Percentiles rank a stretch among this genome's conserved stretches.
phyloP scores from a whole-genome alignment of 169 alveolate species.

The Perkinsus olseni region DNA sequence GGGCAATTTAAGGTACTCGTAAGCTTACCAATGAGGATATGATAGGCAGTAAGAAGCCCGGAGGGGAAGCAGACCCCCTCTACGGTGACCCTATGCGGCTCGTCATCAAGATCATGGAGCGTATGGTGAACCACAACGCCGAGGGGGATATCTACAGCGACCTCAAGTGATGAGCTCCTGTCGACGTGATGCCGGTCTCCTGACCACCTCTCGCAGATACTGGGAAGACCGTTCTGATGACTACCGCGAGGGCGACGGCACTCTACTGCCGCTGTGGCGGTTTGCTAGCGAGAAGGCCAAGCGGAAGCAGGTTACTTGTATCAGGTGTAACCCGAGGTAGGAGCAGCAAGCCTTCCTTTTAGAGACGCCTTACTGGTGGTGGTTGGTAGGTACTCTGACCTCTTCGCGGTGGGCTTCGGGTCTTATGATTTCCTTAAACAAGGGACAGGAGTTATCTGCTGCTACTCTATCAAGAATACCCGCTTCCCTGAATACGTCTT shows the following conservation, averaged over 20 bases:
- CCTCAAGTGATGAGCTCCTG: slow-evolving; percentile 29
- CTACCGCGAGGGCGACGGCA: slow-evolving; percentile 51
- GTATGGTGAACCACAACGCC: slow-evolving; percentile 76
- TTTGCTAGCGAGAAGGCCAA: slow-evolving; percentile 66
- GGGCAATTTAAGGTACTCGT: not conserved
- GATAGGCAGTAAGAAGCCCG: not conserved
- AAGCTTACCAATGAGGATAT: not conserved
- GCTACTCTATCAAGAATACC: slow-evolving; percentile 80
- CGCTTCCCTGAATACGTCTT: slow-evolving; percentile 80
- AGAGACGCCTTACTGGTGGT: not conserved
- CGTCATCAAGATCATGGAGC: slow-evolving; percentile 67
- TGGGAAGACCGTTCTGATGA: slow-evolving; percentile 53
- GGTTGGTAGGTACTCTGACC: slow-evolving; percentile 58
- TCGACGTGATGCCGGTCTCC: too few species aligned
- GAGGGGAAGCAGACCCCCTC: not conserved
- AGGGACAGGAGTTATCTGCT: slow-evolving; percentile 78
- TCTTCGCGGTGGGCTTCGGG: slow-evolving; percentile 88
- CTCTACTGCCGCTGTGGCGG: slow-evolving; percentile 71
- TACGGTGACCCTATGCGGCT: not conserved
- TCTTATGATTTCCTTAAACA: slow-evolving; percentile 70
- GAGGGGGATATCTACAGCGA: slow-evolving; percentile 63
- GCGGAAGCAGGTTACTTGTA: slow-evolving; percentile 68
- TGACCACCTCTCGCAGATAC: too few species aligned
- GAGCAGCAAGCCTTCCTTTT: not conserved
- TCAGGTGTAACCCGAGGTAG: slow-evolving; percentile 79